phyloP scores from a whole-genome alignment of 164 flowering plant species.

The Chimonanthus praecox region DNA sequence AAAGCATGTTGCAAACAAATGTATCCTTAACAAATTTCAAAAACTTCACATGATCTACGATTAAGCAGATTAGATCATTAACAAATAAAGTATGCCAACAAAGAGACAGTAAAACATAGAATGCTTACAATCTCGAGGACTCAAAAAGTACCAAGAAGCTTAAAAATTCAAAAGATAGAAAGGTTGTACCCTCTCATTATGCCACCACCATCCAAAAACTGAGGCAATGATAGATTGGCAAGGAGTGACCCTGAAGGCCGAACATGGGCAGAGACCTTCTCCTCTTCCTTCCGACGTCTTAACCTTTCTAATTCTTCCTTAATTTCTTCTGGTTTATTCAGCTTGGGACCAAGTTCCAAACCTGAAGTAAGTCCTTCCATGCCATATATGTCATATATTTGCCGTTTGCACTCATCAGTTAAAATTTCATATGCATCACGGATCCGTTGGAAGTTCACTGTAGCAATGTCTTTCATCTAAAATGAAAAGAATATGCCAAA shows the following conservation, averaged over 20 bases:
- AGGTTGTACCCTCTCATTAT: conserved; percentile 67
- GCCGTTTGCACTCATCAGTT: conserved; percentile 69
- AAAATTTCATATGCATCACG: conserved; percentile 93
- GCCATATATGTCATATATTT: conserved; percentile 93
- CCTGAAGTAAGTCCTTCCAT: conserved; percentile 95
- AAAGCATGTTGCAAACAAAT: too few species aligned
- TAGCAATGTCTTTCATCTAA: conserved; percentile 97
- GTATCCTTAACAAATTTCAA: too few species aligned
- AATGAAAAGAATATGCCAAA: conserved; percentile 8
- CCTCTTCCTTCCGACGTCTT: conserved; percentile 50
- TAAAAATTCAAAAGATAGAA: not conserved
- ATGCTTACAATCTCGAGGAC: not conserved
- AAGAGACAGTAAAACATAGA: not conserved
- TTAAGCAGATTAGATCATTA: too few species aligned
- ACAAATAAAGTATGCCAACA: not conserved
- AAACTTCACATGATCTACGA: too few species aligned
- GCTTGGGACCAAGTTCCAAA: conserved; percentile 80
- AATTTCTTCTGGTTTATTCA: conserved; percentile 73
- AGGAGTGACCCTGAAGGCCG: conserved; percentile 70
- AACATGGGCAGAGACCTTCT: conserved; percentile 54
- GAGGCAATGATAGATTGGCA: conserved; percentile 73
- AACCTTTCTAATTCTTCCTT: conserved; percentile 84
- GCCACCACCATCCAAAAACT: conserved; percentile 67
- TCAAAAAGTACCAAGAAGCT: not conserved
- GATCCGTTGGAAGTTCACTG: conserved; percentile 87